phyloP scores from a whole-genome alignment of 495 filamentous ascomycete species.

The Aspergillus haitiensis region DNA sequence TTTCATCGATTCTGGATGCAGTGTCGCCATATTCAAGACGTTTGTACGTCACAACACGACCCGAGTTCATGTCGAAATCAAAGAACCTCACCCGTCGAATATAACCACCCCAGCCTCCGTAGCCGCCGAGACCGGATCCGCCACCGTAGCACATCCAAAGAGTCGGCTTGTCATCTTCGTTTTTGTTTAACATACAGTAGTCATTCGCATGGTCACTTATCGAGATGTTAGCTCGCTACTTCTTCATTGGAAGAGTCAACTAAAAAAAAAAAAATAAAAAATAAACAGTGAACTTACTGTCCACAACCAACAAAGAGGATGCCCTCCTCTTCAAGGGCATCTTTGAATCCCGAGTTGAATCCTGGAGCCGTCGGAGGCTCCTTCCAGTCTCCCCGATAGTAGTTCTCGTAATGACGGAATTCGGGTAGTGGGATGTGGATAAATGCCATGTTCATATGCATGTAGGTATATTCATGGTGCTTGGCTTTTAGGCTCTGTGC shows the following conservation, averaged over 20 bases:
- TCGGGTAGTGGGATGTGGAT: slow-evolving; percentile 97
- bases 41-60: slow-evolving; percentile 87
- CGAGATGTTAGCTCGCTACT: not conserved
- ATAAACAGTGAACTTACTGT: slow-evolving; percentile 60
- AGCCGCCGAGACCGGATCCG: slow-evolving; percentile 85
- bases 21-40: slow-evolving; percentile 79
- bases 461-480: slow-evolving; percentile 80
- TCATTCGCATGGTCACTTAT: slow-evolving; percentile 90
- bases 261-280: slow-evolving; percentile 1
- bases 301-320: slow-evolving; percentile 86
- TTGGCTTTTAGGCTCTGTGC: slow-evolving; percentile 64
- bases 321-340: slow-evolving; percentile 80
- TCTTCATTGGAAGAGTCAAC: not conserved
- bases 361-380: slow-evolving; percentile 81
- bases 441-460: slow-evolving; percentile 95
- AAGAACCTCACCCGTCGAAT: slow-evolving; percentile 82
- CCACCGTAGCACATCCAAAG: slow-evolving; percentile 99
- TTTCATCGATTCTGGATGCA: slow-evolving; percentile 73
- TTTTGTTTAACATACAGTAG: slow-evolving; percentile 73
- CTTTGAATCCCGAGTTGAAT: slow-evolving; percentile 85
- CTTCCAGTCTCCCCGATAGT: slow-evolving; percentile 63
- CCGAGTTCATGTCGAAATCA: slow-evolving; percentile 88
- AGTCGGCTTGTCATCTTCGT: slow-evolving; percentile 53
- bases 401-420: slow-evolving; percentile 57
- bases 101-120: slow-evolving; percentile 85